Evolutionary conservation across 805 yeast species (phyloP).

Genomic region (Starmerella powellii): DNA sequence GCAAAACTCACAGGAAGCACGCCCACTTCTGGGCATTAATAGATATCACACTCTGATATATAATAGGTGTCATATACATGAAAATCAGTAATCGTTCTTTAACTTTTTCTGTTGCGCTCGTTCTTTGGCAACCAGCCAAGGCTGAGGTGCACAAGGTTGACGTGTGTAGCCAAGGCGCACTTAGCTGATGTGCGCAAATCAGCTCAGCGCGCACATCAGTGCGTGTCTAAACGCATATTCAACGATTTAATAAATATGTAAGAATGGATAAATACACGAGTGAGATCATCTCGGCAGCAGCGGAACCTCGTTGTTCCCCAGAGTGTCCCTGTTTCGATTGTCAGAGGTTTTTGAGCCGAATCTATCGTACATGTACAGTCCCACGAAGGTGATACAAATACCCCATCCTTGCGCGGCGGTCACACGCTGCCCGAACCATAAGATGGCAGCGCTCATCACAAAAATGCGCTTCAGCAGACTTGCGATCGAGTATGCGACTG

Average conservation of each 20-base stretch:
- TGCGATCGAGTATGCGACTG: conserved; percentile 78
- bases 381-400: conserved; percentile 32
- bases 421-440: conserved; percentile 42
- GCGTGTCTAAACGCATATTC: too few relatives aligned
- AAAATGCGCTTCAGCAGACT: conserved; percentile 81
- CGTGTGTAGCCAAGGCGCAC: too few relatives aligned
- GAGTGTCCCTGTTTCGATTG: neutral
- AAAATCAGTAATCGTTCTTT: too few relatives aligned
- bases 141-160: too few relatives aligned
- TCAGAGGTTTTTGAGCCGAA: conserved; percentile 27
- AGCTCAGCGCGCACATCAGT: too few relatives aligned
- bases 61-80: too few relatives aligned
- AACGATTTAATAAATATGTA: neutral
- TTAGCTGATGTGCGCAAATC: too few relatives aligned
- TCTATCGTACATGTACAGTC: conserved; percentile 34
- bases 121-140: too few relatives aligned
- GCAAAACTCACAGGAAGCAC: conserved; percentile 49
- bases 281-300: neutral
- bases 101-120: too few relatives aligned
- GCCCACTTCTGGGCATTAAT: conserved; percentile 32
- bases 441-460: conserved; percentile 64
- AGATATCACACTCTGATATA: too few relatives aligned
- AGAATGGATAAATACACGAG: neutral
- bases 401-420: conserved; percentile 33
- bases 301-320: neutral